phyloP scores from a whole-genome alignment of 1,284 basidiomycete species.

The Pholiota adiposa region DNA sequence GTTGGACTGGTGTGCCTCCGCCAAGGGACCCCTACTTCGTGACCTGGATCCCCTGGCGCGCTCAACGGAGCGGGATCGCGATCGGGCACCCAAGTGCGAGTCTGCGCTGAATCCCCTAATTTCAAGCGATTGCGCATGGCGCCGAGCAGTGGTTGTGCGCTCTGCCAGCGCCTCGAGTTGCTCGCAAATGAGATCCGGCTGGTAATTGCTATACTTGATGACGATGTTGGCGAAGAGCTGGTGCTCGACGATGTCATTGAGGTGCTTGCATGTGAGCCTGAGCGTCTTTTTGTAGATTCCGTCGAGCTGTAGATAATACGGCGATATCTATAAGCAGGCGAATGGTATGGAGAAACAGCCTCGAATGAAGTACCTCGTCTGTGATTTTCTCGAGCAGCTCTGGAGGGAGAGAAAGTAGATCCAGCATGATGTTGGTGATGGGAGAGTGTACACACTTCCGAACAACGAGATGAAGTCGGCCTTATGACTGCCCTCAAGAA shows the following conservation, averaged over 20 bases:
- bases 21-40: conserved; percentile 22
- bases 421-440: conserved; percentile 10
- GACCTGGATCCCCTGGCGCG: conserved; percentile 20
- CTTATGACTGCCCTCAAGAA: not conserved
- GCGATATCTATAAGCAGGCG: not conserved
- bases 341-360: not conserved
- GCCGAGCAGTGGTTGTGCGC: conserved; percentile 14
- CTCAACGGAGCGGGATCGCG: conserved; percentile 23
- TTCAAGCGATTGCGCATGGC: conserved; percentile 21
- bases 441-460: not conserved
- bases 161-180: conserved; percentile 21
- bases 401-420: conserved; percentile 20
- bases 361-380: conserved; percentile 12
- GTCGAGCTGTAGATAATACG: conserved; percentile 5
- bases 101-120: conserved; percentile 24
- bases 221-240: conserved; percentile 24
- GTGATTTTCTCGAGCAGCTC: conserved; percentile 24
- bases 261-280: conserved; percentile 18
- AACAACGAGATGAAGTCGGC: not conserved
- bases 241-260: conserved; percentile 20
- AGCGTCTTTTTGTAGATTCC: conserved; percentile 19
- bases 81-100: conserved; percentile 22
- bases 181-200: conserved; percentile 22
- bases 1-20: conserved; percentile 18
- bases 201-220: conserved; percentile 24